These are phyloP conservation scores for Hamigera avellanea DNA, from an alignment of 495 filamentous ascomycete species.

Conservation along the genomic window DNA sequence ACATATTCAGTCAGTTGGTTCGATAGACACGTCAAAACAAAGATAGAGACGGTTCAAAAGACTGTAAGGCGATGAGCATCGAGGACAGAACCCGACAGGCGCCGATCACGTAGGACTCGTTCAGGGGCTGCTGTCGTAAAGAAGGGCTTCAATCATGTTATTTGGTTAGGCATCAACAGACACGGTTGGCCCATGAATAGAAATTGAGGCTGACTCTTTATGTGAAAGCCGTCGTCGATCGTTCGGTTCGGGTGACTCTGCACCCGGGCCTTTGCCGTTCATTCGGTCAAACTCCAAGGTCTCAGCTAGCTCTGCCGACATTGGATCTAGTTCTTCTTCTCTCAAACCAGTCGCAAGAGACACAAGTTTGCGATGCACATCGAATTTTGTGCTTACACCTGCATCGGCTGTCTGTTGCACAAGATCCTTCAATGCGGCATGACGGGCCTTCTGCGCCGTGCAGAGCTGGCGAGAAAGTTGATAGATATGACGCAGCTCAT, in stretches of 20 bases:
- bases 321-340: conserved; percentile 38
- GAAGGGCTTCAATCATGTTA: too few relatives aligned
- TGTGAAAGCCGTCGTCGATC: conserved; percentile 8
- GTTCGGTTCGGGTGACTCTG: conserved; percentile 19
- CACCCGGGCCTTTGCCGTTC: conserved; percentile 23
- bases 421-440: conserved; percentile 30
- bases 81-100: too few relatives aligned
- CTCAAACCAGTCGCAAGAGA: conserved; percentile 37
- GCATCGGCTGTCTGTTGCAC: conserved; percentile 35
- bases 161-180: conserved; percentile 24
- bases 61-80: too few relatives aligned
- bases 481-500: conserved; percentile 20
- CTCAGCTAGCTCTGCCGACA: conserved; percentile 35
- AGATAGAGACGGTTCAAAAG: too few relatives aligned
- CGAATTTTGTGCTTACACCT: conserved; percentile 39
- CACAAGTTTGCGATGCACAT: conserved; percentile 41
- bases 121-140: too few relatives aligned
- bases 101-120: too few relatives aligned
- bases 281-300: conserved; percentile 36
- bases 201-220: conserved; percentile 14
- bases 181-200: conserved; percentile 16
- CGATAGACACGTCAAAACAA: too few relatives aligned
- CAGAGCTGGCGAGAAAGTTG: conserved; percentile 25
- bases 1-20: too few relatives aligned
- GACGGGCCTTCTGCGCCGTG: conserved; percentile 28